Percentiles rank a stretch among this genome's conserved stretches.
phyloP scores from a whole-genome alignment of 1,284 basidiomycete species.

The Fistulinella cinereoalba region DNA sequence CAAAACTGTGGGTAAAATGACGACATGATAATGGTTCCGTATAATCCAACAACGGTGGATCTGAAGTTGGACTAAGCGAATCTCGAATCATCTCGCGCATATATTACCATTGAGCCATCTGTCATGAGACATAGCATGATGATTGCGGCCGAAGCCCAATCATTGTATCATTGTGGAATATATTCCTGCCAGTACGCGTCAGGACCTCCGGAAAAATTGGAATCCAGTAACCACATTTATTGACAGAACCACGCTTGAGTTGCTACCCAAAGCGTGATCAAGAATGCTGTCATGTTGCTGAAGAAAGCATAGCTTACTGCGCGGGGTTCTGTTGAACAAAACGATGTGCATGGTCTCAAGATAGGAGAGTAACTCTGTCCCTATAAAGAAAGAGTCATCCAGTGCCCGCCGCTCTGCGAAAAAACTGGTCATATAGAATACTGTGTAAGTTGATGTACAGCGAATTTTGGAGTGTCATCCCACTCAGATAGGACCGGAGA shows the following conservation, averaged over 20 bases:
- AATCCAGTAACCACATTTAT: slow-evolving; percentile 20
- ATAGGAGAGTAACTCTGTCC: slow-evolving; percentile 23
- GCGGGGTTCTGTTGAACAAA: neutral
- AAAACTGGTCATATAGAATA: slow-evolving; percentile 1
- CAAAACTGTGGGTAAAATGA: slow-evolving; percentile 18
- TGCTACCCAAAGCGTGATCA: slow-evolving; percentile 20
- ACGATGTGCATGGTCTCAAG: slow-evolving; percentile 19
- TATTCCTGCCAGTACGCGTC: slow-evolving; percentile 12
- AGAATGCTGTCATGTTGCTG: slow-evolving; percentile 19
- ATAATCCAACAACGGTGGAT: slow-evolving; percentile 22
- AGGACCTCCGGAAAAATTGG: slow-evolving; percentile 15
- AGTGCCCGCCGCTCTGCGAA: too few relatives aligned
- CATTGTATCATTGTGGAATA: slow-evolving; percentile 21
- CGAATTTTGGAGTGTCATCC: too few relatives aligned
- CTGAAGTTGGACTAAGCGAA: slow-evolving; percentile 8
- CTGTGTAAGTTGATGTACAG: too few relatives aligned
- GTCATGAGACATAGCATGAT: slow-evolving; percentile 26
- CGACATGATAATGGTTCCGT: slow-evolving; percentile 8
- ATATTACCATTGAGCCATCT: slow-evolving; percentile 24
- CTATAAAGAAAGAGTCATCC: slow-evolving; percentile 8
- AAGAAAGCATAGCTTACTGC: slow-evolving; percentile 17
- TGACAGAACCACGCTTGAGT: slow-evolving; percentile 12
- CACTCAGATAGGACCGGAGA: too few relatives aligned
- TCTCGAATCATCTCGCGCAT: neutral
- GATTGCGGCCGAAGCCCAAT: slow-evolving; percentile 9